phyloP scores from a whole-genome alignment of 2,329 filamentous ascomycete species.

The Cercospora zeae-maydis region DNA sequence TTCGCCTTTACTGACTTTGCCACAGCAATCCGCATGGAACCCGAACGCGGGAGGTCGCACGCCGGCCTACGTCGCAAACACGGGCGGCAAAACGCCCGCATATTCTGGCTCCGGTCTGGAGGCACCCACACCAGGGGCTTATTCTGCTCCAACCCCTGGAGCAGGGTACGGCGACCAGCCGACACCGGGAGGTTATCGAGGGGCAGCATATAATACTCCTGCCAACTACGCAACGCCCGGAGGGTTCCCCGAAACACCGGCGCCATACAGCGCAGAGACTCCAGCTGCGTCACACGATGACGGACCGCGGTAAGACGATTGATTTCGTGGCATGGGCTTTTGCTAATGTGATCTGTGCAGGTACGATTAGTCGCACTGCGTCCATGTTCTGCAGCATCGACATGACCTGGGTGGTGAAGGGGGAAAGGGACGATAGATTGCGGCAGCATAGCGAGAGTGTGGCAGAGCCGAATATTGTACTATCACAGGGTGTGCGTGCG shows the following conservation, averaged over 20 bases:
- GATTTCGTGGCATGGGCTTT: neutral
- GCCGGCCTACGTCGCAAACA: constrained; percentile 54
- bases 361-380: neutral
- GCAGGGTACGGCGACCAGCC: constrained; percentile 34
- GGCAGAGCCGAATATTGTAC: constrained; percentile 2
- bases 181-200: constrained; percentile 40
- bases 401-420: neutral
- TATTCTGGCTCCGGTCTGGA: constrained; percentile 59
- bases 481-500: neutral
- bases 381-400: neutral
- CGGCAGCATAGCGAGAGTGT: constrained; percentile 2
- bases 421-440: neutral
- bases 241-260: constrained; percentile 52
- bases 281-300: constrained; percentile 13
- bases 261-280: constrained; percentile 29
- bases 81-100: constrained; percentile 72
- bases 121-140: constrained; percentile 52
- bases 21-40: constrained; percentile 38
- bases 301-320: constrained; percentile 13
- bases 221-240: constrained; percentile 36
- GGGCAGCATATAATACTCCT: constrained; percentile 39
- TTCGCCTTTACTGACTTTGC: constrained; percentile 47
- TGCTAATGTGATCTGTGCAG: neutral
- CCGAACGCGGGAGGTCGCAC: constrained; percentile 37
- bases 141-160: constrained; percentile 44